Evolutionary conservation across 495 filamentous ascomycete species (phyloP).

Genomic region (Neurospora sp.): DNA sequence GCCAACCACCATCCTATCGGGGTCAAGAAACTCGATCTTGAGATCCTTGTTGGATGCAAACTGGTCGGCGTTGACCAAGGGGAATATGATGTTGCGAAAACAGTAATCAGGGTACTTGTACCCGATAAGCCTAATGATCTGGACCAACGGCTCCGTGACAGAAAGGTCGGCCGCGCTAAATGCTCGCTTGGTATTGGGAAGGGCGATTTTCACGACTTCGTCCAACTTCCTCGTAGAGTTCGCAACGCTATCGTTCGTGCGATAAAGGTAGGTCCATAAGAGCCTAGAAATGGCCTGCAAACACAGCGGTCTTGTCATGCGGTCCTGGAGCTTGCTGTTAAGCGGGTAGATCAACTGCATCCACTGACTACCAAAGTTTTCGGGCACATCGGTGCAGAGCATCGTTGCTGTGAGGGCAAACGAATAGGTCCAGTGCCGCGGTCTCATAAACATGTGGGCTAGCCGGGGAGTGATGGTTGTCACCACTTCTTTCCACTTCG

Average conservation of each 20-base stretch:
- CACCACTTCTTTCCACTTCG: constrained; percentile 79
- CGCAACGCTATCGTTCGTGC: constrained; percentile 57
- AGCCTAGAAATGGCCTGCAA: constrained; percentile 84
- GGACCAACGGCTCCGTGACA: constrained; percentile 79
- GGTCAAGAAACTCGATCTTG: constrained; percentile 86
- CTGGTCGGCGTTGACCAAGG: constrained; percentile 82
- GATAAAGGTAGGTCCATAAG: constrained; percentile 94
- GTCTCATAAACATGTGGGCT: constrained; percentile 75
- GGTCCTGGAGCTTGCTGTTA: constrained; percentile 72
- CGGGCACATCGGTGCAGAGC: constrained; percentile 76
- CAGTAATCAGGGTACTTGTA: constrained; percentile 89
- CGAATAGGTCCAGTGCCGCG: constrained; percentile 77
- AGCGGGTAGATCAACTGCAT: constrained; percentile 64
- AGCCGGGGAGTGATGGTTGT: constrained; percentile 64
- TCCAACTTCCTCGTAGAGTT: constrained; percentile 70
- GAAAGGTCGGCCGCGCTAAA: constrained; percentile 71
- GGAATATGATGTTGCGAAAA: constrained; percentile 86
- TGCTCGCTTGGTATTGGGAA: constrained; percentile 65
- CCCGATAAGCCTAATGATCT: constrained; percentile 90
- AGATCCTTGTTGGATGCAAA: constrained; percentile 71
- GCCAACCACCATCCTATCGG: constrained; percentile 91
- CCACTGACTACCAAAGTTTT: constrained; percentile 79
- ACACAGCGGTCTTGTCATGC: constrained; percentile 64
- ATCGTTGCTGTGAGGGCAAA: constrained; percentile 79
- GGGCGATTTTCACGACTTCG: constrained; percentile 70